A percentile compares a stretch with the other conserved stretches of the same genome.
These are phyloP conservation scores for Naumovozyma castellii DNA, from an alignment of 805 yeast species.

Conservation along the genomic window DNA sequence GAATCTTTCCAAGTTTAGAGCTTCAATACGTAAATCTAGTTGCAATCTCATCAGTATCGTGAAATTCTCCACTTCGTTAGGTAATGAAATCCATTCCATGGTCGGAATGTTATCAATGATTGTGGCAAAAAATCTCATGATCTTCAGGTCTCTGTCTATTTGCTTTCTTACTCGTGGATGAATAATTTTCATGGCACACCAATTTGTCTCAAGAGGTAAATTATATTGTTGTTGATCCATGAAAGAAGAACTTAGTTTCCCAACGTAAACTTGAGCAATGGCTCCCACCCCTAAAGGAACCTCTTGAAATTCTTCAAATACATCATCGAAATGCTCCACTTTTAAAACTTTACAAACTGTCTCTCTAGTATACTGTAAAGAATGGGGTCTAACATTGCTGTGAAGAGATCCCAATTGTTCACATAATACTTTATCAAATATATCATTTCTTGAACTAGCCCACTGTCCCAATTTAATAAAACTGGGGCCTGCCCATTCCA, in stretches of 20 bases:
- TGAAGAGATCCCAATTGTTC: slow-evolving; percentile 68
- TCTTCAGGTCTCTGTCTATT: slow-evolving; percentile 70
- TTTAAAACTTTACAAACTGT: slow-evolving; percentile 52
- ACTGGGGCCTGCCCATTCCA: slow-evolving; percentile 87
- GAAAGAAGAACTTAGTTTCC: slow-evolving; percentile 44
- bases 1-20: slow-evolving; percentile 66
- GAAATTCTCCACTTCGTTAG: slow-evolving; percentile 88
- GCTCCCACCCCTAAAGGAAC: slow-evolving; percentile 95
- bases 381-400: slow-evolving; percentile 72
- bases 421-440: slow-evolving; percentile 74
- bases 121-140: slow-evolving; percentile 75
- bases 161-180: slow-evolving; percentile 76
- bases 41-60: slow-evolving; percentile 79
- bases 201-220: slow-evolving; percentile 7
- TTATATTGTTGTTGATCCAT: slow-evolving; percentile 19
- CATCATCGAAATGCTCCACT: slow-evolving; percentile 51
- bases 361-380: slow-evolving; percentile 47
- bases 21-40: slow-evolving; percentile 83
- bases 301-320: slow-evolving; percentile 69
- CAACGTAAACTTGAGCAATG: slow-evolving; percentile 90
- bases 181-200: slow-evolving; percentile 84
- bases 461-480: slow-evolving; percentile 92
- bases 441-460: slow-evolving; percentile 97
- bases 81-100: slow-evolving; percentile 95
- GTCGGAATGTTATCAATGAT: slow-evolving; percentile 70